Conservation (phyloP, 805 yeast species). For the Wickerhamomyces chambardii region DNA sequence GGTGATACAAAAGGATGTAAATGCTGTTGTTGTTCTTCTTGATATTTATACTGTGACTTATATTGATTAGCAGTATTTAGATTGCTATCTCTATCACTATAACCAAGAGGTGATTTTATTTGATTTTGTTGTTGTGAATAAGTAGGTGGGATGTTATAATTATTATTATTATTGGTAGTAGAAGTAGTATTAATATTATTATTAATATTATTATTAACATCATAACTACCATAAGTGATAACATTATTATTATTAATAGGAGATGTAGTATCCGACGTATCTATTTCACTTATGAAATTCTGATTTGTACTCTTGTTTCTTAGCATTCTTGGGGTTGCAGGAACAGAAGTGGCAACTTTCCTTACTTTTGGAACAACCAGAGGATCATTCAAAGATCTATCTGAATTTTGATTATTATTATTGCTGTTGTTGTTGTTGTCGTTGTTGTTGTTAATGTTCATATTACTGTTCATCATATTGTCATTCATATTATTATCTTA, state of each 20-base stretch:
- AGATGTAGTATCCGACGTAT: too few species aligned
- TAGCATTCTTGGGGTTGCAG: conserved; percentile 67
- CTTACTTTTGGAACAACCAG: background rate
- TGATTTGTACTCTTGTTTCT: conserved; percentile 48
- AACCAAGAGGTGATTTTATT: too few species aligned
- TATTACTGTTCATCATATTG: background rate
- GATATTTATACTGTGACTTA: conserved; percentile 1
- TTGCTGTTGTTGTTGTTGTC: background rate
- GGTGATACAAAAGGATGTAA: background rate
- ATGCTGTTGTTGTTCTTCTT: conserved; percentile 3
- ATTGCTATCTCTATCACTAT: background rate
- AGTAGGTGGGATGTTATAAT: too few species aligned
- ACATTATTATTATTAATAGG: too few species aligned
- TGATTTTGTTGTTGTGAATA: too few species aligned
- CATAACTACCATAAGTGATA: too few species aligned
- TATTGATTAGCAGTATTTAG: conserved; percentile 1
- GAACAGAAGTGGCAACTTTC: conserved; percentile 24
- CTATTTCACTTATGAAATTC: too few species aligned
- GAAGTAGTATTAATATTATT: conserved; percentile 2
- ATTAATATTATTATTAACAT: too few species aligned
- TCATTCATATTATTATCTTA: too few species aligned
- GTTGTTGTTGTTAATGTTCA: background rate
- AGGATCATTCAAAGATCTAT: too few species aligned
- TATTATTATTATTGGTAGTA: background rate
- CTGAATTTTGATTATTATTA: too few species aligned